Conservation (phyloP, 495 filamentous ascomycete species). For the Aspergillus cristatus region DNA sequence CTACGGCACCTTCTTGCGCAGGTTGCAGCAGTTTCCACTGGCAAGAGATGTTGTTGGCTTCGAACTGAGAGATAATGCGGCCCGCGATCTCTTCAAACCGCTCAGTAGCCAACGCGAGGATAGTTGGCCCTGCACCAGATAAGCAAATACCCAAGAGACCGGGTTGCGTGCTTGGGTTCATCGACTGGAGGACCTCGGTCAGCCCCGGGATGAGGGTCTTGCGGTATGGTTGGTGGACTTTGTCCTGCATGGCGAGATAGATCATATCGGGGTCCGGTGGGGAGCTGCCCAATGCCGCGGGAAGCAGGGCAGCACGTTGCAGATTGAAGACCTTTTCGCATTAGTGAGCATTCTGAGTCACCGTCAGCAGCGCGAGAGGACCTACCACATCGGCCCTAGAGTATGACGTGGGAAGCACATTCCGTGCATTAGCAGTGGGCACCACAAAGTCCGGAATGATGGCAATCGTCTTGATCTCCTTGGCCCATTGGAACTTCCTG, state of each 20-base stretch:
- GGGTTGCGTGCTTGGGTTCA: conserved; percentile 75
- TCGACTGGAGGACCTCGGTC: conserved; percentile 76
- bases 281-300: conserved; percentile 72
- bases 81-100: conserved; percentile 80
- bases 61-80: conserved; percentile 60
- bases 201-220: conserved; percentile 82
- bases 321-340: conserved; percentile 71
- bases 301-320: conserved; percentile 81
- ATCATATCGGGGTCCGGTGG: conserved; percentile 91
- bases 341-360: neutral
- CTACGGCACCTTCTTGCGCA: conserved; percentile 70
- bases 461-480: conserved; percentile 88
- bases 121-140: conserved; percentile 88
- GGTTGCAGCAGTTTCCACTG: conserved; percentile 82
- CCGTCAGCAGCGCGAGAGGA: conserved; percentile 2
- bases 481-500: conserved; percentile 82
- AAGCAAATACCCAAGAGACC: conserved; percentile 88
- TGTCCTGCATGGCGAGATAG: conserved; percentile 95
- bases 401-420: conserved; percentile 70
- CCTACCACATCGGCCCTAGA: conserved; percentile 67
- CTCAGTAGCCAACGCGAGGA: conserved; percentile 80
- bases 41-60: conserved; percentile 61
- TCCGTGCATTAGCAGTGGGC: conserved; percentile 75
- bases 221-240: conserved; percentile 90
- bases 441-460: conserved; percentile 95